Evolutionary conservation across 2,329 filamentous ascomycete species (phyloP).

Genomic region (Gaeumannomyces tritici): DNA sequence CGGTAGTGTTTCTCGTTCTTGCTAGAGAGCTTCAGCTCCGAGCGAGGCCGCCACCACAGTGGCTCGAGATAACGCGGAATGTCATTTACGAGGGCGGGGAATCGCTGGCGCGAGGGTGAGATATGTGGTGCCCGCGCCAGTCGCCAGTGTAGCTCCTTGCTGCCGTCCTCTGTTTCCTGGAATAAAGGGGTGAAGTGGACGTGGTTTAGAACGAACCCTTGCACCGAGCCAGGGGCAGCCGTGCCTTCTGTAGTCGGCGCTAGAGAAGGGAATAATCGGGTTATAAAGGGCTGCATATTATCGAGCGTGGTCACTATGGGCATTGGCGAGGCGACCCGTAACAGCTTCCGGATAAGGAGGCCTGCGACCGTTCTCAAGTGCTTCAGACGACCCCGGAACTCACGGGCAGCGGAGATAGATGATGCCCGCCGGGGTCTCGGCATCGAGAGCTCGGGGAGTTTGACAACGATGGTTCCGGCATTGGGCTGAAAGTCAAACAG

Average conservation of each 20-base stretch:
- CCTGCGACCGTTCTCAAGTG: conserved; percentile 34
- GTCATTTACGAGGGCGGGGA: conserved; percentile 16
- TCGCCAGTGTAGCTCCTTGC: conserved; percentile 26
- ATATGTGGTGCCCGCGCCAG: conserved; percentile 37
- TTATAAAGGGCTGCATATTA: conserved; percentile 34
- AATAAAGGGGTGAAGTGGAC: conserved; percentile 35
- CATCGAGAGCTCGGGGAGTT: conserved; percentile 28
- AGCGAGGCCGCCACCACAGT: not conserved
- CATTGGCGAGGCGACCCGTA: conserved; percentile 42
- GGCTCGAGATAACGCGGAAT: not conserved
- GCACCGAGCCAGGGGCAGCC: conserved; percentile 2
- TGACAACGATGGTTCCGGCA: conserved; percentile 35
- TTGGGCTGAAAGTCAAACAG: conserved; percentile 37
- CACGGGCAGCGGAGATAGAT: conserved; percentile 10
- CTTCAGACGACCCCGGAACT: conserved; percentile 17
- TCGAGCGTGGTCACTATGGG: conserved; percentile 28
- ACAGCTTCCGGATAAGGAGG: conserved; percentile 35
- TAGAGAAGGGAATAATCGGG: conserved; percentile 39
- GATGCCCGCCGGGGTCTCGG: conserved; percentile 10
- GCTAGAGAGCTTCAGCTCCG: not conserved
- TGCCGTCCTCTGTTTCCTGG: conserved; percentile 4
- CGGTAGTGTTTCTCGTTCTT: not conserved
- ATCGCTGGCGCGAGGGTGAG: conserved; percentile 26
- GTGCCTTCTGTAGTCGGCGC: conserved; percentile 5
- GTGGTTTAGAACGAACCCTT: conserved; percentile 34